phyloP scores from a whole-genome alignment of 345 rosid genomes.

The Eucalyptus cloeziana region DNA sequence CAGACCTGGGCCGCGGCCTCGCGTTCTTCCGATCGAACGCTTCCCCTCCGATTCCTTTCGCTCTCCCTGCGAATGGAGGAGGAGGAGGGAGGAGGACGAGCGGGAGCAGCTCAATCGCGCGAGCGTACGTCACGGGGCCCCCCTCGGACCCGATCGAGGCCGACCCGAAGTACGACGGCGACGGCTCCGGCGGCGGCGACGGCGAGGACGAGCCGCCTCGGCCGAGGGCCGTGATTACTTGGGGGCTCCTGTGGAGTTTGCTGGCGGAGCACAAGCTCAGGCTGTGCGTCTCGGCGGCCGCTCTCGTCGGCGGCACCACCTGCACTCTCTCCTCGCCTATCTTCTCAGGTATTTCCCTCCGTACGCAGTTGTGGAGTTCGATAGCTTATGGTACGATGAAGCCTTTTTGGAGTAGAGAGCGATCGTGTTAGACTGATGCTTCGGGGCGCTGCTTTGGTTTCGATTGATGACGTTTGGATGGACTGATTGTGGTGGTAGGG shows the following conservation, averaged over 20 bases:
- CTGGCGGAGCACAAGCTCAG: slow-evolving; percentile 50
- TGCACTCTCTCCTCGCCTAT: slow-evolving; percentile 91
- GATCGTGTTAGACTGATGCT: not conserved
- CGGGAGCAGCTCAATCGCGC: slow-evolving; percentile 3
- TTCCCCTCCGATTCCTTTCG: not conserved
- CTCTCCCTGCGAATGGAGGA: not conserved
- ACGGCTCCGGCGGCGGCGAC: slow-evolving; percentile 7
- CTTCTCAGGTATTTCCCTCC: slow-evolving; percentile 46
- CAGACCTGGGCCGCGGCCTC: not conserved
- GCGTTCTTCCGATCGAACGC: not conserved
- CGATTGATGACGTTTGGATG: not conserved
- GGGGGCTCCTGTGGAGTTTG: slow-evolving; percentile 60
- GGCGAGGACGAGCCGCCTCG: slow-evolving; percentile 6
- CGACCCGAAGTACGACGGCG: slow-evolving; percentile 24
- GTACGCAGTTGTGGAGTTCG: not conserved
- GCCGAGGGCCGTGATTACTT: slow-evolving; percentile 34
- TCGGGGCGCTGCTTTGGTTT: not conserved
- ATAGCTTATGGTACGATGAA: not conserved
- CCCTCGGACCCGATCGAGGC: slow-evolving; percentile 64
- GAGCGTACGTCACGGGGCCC: slow-evolving; percentile 71
- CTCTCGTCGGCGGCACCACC: slow-evolving; percentile 60
- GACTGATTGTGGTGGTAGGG: slow-evolving; percentile 22
- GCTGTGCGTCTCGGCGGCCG: slow-evolving; percentile 24
- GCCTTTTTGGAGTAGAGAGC: not conserved
- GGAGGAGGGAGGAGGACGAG: not conserved